Evolutionary conservation across 2,329 filamentous ascomycete species (phyloP).

Genomic region (Ramularia endophylla): DNA sequence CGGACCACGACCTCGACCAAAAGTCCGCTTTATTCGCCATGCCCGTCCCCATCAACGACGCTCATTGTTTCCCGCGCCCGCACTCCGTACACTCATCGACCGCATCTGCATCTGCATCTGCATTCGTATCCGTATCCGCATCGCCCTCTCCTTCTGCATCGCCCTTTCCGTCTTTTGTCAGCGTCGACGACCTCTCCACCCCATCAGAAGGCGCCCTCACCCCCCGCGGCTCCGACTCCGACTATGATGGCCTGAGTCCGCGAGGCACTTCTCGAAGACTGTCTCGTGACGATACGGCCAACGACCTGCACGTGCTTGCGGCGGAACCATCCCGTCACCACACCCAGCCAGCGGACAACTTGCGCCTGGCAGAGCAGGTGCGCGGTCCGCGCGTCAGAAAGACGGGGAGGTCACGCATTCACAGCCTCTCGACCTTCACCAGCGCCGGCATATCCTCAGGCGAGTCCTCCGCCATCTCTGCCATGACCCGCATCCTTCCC

Average conservation of each 20-base stretch:
- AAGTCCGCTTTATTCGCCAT: background rate
- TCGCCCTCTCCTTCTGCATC: background rate
- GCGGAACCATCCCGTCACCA: conserved; percentile 1
- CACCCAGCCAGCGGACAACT: background rate
- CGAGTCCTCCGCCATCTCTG: background rate
- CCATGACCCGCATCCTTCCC: background rate
- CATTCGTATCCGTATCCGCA: background rate
- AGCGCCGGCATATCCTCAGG: too few species aligned
- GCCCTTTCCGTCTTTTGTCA: too few species aligned
- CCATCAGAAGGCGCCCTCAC: too few species aligned
- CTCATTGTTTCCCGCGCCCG: conserved; percentile 11
- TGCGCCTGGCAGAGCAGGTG: too few species aligned
- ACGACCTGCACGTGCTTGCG: conserved; percentile 19
- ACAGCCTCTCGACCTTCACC: too few species aligned
- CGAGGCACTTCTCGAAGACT: conserved; percentile 4
- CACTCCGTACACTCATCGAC: conserved; percentile 22
- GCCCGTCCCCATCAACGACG: too few species aligned
- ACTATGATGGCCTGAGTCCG: background rate
- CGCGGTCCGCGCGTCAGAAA: too few species aligned
- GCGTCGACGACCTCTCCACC: too few species aligned
- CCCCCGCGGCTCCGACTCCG: background rate
- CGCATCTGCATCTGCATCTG: too few species aligned
- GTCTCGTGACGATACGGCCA: conserved; percentile 27
- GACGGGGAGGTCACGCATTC: too few species aligned
- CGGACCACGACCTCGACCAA: conserved; percentile 1